Evolutionary conservation across 2,329 filamentous ascomycete genomes (phyloP), one percentile per base, ranked within the genome.

Genomic region (Dothideomycetes sp.): DNA sequence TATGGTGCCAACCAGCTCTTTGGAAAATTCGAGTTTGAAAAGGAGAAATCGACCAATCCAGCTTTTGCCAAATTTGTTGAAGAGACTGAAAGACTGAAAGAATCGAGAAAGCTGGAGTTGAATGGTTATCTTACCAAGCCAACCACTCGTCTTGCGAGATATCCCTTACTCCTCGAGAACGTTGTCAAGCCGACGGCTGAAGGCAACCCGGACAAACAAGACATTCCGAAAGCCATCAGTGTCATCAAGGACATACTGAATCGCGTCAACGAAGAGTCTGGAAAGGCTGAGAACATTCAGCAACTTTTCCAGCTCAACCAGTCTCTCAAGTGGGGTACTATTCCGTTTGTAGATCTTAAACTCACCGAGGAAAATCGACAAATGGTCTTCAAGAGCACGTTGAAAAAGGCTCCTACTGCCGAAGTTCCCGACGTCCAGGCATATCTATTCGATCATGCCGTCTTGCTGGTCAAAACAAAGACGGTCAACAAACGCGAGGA

Each of bases 81-180:
- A 49, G 88, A 96, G 59, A 94, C 93, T 4, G 91, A 98, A 61
- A 75, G 91, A 43, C 76, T 94, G 51, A 95, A 95, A 60, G 91
- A 98, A 60, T 96, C 89, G 4, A 77, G 91, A 47, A 98, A 98
- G 63, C 71, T 98, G 34, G 91, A 98, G 61, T 69, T 98, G 43
- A 98, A 98, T 59, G 91, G 91, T 50, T 98, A 98, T 56, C 70
- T 98, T 38, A 98, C 91, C 7, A 98, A 98, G 62, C 91, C 91
- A 1, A 98, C 91, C 2, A 98, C 91, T 14, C 79, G 91, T 66
- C 68, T 98, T 53, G 91, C 91, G 31, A 78, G 91, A 61, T 98
- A 98, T 59, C 91, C 91, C 3, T 68, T 98, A 29, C 69, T 98
- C 10, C 69, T 98, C 12, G 91, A 96, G 51, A 87, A 88, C 48